Evolutionary conservation across 371 early-diverging fungal genomes (phyloP).

Genomic region (Apophysomyces elegans): DNA sequence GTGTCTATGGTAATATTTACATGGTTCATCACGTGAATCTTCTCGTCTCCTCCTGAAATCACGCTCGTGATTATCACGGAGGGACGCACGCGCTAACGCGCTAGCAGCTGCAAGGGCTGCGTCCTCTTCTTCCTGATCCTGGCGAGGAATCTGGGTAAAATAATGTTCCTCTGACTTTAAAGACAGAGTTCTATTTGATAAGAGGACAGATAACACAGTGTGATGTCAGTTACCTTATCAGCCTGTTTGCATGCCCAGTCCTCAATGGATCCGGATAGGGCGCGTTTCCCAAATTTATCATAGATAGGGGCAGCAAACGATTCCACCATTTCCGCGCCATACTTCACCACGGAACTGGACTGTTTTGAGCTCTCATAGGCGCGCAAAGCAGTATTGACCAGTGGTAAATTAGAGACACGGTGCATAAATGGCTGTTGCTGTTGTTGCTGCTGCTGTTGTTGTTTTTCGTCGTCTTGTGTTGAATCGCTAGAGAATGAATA

Average conservation of each 20-base stretch:
- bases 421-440: slow-evolving; percentile 58
- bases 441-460: slow-evolving; percentile 5
- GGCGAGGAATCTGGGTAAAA: slow-evolving; percentile 25
- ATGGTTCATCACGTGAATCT: slow-evolving; percentile 41
- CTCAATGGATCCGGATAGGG: slow-evolving; percentile 15
- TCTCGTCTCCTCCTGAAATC: slow-evolving; percentile 36
- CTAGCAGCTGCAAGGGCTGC: slow-evolving; percentile 42
- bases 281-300: slow-evolving; percentile 41
- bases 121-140: slow-evolving; percentile 39
- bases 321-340: slow-evolving; percentile 81
- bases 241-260: slow-evolving; percentile 20
- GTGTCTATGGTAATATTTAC: not conserved
- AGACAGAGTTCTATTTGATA: not conserved
- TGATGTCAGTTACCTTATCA: slow-evolving; percentile 19
- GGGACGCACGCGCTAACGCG: slow-evolving; percentile 43
- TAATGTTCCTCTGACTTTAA: slow-evolving; percentile 33
- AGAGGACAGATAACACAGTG: not conserved
- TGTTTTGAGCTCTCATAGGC: slow-evolving; percentile 80
- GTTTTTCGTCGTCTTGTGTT: slow-evolving; percentile 2
- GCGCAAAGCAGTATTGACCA: slow-evolving; percentile 78
- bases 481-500: slow-evolving; percentile 31
- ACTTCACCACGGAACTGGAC: slow-evolving; percentile 63
- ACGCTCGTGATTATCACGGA: slow-evolving; percentile 34
- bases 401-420: slow-evolving; percentile 75
- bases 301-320: slow-evolving; percentile 59